These are phyloP conservation scores for Colletotrichum noveboracense DNA, from an alignment of 2,329 filamentous ascomycete genomes.

Conservation along the genomic window DNA sequence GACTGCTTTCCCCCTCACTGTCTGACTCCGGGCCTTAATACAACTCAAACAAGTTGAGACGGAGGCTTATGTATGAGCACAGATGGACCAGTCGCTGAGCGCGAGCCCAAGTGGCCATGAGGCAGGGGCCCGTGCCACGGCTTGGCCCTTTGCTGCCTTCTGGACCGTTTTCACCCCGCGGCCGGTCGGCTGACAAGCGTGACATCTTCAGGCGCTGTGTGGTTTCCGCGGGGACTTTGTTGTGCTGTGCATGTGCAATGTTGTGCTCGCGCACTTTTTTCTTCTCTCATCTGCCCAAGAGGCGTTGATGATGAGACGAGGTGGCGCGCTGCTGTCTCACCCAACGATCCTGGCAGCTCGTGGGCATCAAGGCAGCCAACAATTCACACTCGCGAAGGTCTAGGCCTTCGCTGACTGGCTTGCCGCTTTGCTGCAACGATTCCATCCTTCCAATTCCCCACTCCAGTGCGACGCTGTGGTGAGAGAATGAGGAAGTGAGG, in stretches of 20 bases:
- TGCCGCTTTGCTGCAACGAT: neutral
- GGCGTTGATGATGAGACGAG: conserved; percentile 17
- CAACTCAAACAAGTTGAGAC: conserved; percentile 22
- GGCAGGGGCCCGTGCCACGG: conserved; percentile 10
- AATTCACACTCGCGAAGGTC: neutral
- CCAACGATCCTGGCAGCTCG: neutral
- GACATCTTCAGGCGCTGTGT: neutral
- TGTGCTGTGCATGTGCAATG: neutral
- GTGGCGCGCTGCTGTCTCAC: conserved; percentile 17
- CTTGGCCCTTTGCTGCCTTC: neutral
- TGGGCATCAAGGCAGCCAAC: neutral
- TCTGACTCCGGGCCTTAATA: conserved; percentile 16
- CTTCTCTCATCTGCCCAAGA: neutral
- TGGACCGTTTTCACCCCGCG: neutral
- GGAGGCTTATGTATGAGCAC: conserved; percentile 18
- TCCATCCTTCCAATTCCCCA: neutral
- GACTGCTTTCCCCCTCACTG: neutral
- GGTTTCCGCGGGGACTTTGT: neutral
- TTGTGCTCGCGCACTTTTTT: neutral
- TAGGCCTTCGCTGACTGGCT: neutral
- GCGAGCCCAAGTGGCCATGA: conserved; percentile 3
- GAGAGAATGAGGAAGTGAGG: neutral
- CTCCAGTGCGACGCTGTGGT: neutral
- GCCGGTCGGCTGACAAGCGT: conserved; percentile 1
- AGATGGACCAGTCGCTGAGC: neutral